Conservation (phyloP, 2,329 filamentous ascomycete species). For the Trichophyton rubrum region DNA sequence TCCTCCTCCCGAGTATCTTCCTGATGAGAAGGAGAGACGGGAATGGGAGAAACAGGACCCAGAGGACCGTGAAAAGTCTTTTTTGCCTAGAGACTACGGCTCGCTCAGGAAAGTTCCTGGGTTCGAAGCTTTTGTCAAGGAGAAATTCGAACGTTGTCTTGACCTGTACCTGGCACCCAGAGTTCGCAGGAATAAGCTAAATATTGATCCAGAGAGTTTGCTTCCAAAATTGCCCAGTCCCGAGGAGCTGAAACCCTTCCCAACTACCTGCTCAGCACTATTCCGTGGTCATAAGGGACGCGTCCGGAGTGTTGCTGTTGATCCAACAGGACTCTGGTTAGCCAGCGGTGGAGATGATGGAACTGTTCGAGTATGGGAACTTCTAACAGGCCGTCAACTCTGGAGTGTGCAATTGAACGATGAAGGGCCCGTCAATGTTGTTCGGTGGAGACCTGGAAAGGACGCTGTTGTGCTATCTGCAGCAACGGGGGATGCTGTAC, state of each 20-base stretch:
- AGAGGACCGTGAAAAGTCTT: constrained; percentile 84
- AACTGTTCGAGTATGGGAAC: constrained; percentile 78
- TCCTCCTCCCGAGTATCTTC: constrained; percentile 86
- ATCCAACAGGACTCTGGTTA: constrained; percentile 72
- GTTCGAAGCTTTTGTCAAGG: constrained; percentile 81
- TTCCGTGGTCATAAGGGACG: constrained; percentile 82
- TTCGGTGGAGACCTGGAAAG: constrained; percentile 77
- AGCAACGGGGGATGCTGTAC: constrained; percentile 72
- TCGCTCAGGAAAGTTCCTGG: constrained; percentile 84
- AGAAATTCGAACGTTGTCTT: constrained; percentile 88
- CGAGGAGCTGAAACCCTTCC: constrained; percentile 89
- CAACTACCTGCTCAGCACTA: constrained; percentile 73
- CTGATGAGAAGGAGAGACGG: constrained; percentile 68
- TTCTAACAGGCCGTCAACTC: constrained; percentile 72
- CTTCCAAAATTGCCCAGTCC: constrained; percentile 87
- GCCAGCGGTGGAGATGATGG: constrained; percentile 93
- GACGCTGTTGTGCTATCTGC: constrained; percentile 73
- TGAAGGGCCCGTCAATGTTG: constrained; percentile 67
- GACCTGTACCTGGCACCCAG: constrained; percentile 91
- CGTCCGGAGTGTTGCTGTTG: constrained; percentile 71
- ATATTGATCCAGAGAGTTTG: constrained; percentile 88
- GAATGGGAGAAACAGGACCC: constrained; percentile 72
- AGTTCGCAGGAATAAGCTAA: constrained; percentile 82
- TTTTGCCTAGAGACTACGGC: constrained; percentile 68
- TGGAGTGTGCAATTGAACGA: constrained; percentile 71